Conservation (phyloP, 495 filamentous ascomycete genomes). For the Elasticomyces elasticus region DNA sequence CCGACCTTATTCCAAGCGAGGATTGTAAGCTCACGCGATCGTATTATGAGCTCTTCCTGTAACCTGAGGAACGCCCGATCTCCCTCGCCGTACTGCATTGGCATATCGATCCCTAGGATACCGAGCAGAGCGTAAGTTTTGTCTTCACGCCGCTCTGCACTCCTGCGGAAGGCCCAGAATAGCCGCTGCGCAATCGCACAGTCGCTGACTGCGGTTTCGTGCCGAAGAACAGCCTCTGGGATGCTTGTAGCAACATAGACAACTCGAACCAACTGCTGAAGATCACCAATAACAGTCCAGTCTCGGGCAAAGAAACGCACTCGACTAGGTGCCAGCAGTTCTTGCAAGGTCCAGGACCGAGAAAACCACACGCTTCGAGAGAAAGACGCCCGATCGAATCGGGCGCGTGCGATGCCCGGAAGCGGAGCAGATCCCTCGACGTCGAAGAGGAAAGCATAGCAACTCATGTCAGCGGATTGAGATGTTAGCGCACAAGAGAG, state of each 20-base stretch:
- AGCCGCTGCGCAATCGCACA: not conserved
- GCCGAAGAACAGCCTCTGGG: not conserved
- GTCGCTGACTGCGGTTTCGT: not conserved
- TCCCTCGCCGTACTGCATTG: constrained; percentile 21
- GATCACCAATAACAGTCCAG: no score
- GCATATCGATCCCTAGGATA: constrained; percentile 21
- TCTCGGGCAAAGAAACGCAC: not conserved
- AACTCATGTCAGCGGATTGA: no score
- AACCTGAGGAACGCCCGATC: constrained; percentile 14
- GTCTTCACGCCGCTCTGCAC: constrained; percentile 16
- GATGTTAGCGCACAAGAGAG: no score
- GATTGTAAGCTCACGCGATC: no score
- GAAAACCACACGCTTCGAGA: not conserved
- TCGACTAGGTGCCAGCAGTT: not conserved
- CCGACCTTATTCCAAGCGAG: no score
- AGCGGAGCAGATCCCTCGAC: no score
- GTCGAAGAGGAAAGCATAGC: no score
- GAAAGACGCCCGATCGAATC: no score
- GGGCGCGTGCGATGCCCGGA: no score
- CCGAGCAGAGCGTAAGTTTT: constrained; percentile 19
- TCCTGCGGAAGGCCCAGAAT: constrained; percentile 11
- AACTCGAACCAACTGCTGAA: not conserved
- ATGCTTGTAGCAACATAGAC: not conserved
- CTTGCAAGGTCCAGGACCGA: not conserved
- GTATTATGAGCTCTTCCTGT: constrained; percentile 22